phyloP scores from a whole-genome alignment of 2,329 filamentous ascomycete genomes.

The Graphilbum sp. region DNA sequence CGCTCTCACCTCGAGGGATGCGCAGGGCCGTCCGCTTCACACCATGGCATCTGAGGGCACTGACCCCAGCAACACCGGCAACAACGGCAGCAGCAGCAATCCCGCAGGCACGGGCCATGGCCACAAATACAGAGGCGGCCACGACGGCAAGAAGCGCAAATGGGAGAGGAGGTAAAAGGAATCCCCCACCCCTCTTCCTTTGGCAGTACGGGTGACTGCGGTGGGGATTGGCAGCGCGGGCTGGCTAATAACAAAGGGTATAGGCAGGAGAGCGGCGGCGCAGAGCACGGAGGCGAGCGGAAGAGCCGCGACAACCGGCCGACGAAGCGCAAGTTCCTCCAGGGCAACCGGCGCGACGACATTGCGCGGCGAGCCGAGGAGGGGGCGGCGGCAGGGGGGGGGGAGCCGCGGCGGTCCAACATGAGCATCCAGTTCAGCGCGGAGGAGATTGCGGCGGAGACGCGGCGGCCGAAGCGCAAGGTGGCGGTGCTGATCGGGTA shows the following conservation, averaged over 20 bases:
- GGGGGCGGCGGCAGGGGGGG: neutral
- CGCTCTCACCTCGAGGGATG: neutral
- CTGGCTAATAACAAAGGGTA: neutral
- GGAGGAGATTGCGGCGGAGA: slow-evolving; percentile 78
- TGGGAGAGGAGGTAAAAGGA: neutral
- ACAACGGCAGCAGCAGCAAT: too few species aligned
- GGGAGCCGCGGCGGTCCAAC: slow-evolving; percentile 35
- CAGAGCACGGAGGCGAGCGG: too few species aligned
- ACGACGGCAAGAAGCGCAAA: neutral
- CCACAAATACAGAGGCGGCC: neutral
- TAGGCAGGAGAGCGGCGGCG: too few species aligned
- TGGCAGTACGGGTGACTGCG: too few species aligned
- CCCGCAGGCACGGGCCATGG: too few species aligned
- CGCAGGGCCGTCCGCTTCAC: neutral
- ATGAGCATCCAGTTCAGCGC: slow-evolving; percentile 41
- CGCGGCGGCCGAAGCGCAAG: slow-evolving; percentile 76
- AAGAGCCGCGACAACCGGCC: neutral
- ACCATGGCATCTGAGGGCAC: neutral
- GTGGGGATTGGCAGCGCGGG: too few species aligned
- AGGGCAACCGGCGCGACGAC: neutral
- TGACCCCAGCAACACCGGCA: neutral
- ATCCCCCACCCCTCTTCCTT: neutral
- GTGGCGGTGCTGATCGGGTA: slow-evolving; percentile 93
- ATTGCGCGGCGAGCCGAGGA: neutral
- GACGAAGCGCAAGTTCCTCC: neutral